Evolutionary conservation across 257 asterid genomes (phyloP).

Genomic region (Nicotiana tomentosiformis): DNA sequence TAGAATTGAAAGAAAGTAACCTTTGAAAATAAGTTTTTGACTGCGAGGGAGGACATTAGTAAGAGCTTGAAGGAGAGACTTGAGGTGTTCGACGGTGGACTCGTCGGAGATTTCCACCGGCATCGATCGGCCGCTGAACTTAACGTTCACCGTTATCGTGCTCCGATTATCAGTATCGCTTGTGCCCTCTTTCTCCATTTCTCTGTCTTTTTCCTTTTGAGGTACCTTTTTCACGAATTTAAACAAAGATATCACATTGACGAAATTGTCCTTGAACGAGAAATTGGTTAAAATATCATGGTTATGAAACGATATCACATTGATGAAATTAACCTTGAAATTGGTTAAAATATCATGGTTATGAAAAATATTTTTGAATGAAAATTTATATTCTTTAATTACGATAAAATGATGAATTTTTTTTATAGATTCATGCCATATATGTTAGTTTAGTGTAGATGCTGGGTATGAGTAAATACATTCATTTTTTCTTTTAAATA

Average conservation of each 20-base stretch:
- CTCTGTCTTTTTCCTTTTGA: neutral
- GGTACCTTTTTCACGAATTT: neutral
- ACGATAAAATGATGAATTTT: no score
- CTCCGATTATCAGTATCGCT: slow-evolving; percentile 9
- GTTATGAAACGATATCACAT: no score
- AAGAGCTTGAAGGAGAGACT: slow-evolving; percentile 51
- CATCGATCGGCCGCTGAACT: slow-evolving; percentile 61
- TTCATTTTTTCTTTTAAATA: no score
- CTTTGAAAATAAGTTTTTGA: slow-evolving; percentile 85
- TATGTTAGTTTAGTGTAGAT: no score
- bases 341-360: no score
- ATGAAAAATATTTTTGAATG: no score
- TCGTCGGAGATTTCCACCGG: slow-evolving; percentile 44
- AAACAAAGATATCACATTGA: neutral
- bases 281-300: no score
- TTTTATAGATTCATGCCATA: no score
- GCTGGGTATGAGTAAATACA: no score
- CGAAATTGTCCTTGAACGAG: neutral
- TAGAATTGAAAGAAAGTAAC: slow-evolving; percentile 18
- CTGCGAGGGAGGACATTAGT: slow-evolving; percentile 92
- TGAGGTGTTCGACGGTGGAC: slow-evolving; percentile 61
- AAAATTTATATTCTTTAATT: no score
- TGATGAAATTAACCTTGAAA: no score
- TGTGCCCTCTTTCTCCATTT: slow-evolving; percentile 3
- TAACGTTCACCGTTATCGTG: slow-evolving; percentile 33